Evolutionary conservation across 768 basidiomycete species (phyloP).

Genomic region (Leccinum variicolor): DNA sequence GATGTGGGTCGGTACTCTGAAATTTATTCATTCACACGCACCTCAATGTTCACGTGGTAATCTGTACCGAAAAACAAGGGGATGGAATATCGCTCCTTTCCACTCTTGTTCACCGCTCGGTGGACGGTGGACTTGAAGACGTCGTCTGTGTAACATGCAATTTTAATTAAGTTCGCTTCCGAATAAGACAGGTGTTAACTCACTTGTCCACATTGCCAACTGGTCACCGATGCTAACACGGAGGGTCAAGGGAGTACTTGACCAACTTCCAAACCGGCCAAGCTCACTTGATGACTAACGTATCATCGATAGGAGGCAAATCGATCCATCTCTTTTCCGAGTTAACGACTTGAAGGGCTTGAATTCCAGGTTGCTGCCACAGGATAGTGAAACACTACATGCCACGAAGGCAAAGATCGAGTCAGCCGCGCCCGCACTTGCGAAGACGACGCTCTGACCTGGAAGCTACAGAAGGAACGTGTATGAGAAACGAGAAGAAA

Average conservation of each 20-base stretch:
- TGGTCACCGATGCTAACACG: constrained; percentile 74
- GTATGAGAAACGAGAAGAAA: neutral
- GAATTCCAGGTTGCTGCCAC: constrained; percentile 71
- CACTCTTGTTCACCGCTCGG: constrained; percentile 75
- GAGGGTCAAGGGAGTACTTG: constrained; percentile 21
- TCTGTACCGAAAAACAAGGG: constrained; percentile 91
- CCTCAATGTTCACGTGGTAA: constrained; percentile 79
- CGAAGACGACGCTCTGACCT: constrained; percentile 28
- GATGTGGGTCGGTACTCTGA: neutral
- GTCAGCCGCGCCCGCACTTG: neutral
- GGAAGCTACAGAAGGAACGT: constrained; percentile 31
- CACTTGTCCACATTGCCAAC: constrained; percentile 87
- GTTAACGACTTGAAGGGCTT: constrained; percentile 82
- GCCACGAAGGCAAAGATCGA: neutral
- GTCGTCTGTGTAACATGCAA: constrained; percentile 51
- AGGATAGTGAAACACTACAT: constrained; percentile 82
- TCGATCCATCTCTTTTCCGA: constrained; percentile 75
- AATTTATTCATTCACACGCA: constrained; percentile 26
- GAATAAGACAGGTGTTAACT: constrained; percentile 9
- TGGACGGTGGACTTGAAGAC: constrained; percentile 90
- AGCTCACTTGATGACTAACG: constrained; percentile 83
- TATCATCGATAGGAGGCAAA: constrained; percentile 72
- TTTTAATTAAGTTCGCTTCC: no score
- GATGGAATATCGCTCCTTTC: constrained; percentile 75
- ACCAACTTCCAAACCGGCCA: neutral